Conservation (phyloP, 306 rosid species). For the Prosopis cineraria region DNA sequence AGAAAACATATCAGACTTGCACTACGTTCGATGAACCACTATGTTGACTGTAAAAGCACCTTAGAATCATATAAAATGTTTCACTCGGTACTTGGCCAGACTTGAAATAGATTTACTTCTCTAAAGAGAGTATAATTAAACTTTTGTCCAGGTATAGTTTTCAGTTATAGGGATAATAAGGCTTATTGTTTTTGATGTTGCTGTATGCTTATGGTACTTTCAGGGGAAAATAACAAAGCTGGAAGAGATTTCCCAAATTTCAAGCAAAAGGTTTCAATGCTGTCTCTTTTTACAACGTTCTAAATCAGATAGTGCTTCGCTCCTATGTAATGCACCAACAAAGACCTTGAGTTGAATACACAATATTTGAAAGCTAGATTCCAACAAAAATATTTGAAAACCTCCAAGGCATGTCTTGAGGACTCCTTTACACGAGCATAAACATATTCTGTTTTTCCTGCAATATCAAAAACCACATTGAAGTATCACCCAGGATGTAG, state of each 20-base stretch:
- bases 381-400: conserved; percentile 34
- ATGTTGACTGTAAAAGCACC: conserved; percentile 12
- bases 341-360: not conserved
- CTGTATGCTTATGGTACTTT: not conserved
- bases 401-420: conserved; percentile 80
- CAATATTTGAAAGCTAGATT: not conserved
- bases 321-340: not conserved
- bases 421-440: conserved; percentile 76
- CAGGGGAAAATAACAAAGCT: not conserved
- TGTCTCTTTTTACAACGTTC: not conserved
- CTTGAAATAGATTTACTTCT: not conserved
- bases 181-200: too few species aligned
- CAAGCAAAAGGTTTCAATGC: not conserved
- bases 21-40: conserved; percentile 3
- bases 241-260: not conserved
- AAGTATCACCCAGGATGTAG: conserved; percentile 13
- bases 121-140: too few species aligned
- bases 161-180: too few species aligned
- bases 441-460: conserved; percentile 92
- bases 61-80: not conserved
- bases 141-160: not conserved
- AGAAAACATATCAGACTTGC: not conserved
- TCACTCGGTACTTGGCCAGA: not conserved
- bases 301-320: not conserved
- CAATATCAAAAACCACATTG: conserved; percentile 42